phyloP scores from a whole-genome alignment of 1,284 basidiomycete species.

The Microbotryomycetes sp. region DNA sequence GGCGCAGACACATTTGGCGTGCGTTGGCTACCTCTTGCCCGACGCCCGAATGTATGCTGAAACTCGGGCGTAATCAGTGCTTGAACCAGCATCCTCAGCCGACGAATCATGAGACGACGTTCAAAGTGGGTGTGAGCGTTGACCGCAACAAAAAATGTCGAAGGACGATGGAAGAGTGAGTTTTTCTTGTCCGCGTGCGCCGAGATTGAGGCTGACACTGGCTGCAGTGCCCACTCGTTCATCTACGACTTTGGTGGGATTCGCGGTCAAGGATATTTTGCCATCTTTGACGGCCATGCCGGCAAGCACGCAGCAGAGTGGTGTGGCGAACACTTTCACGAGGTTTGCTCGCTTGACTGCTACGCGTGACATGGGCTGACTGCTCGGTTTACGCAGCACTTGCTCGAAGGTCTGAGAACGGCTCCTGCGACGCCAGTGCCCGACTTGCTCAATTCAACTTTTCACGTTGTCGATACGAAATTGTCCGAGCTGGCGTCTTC shows the following conservation, averaged over 20 bases:
- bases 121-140: slow-evolving; percentile 69
- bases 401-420: slow-evolving; percentile 40
- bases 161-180: slow-evolving; percentile 84
- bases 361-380: neutral
- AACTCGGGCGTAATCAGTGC: no score
- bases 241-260: slow-evolving; percentile 86
- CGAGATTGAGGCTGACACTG: neutral
- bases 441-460: slow-evolving; percentile 85
- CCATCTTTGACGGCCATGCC: slow-evolving; percentile 96
- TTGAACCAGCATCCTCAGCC: neutral
- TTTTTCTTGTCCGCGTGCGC: neutral
- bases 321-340: slow-evolving; percentile 94
- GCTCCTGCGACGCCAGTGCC: slow-evolving; percentile 59
- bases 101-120: neutral
- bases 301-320: slow-evolving; percentile 98
- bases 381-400: slow-evolving; percentile 7
- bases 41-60: no score
- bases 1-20: slow-evolving; percentile 25
- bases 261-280: slow-evolving; percentile 92
- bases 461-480: slow-evolving; percentile 78
- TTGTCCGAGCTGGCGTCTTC: slow-evolving; percentile 59
- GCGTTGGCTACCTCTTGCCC: neutral
- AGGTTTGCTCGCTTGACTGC: slow-evolving; percentile 53
- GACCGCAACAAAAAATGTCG: slow-evolving; percentile 75
- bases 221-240: slow-evolving; percentile 70